A percentile compares a stretch with the other conserved stretches of the same genome.
Conservation (phyloP, 495 filamentous ascomycete species). For the Lasiosphaeriaceae sp. region DNA sequence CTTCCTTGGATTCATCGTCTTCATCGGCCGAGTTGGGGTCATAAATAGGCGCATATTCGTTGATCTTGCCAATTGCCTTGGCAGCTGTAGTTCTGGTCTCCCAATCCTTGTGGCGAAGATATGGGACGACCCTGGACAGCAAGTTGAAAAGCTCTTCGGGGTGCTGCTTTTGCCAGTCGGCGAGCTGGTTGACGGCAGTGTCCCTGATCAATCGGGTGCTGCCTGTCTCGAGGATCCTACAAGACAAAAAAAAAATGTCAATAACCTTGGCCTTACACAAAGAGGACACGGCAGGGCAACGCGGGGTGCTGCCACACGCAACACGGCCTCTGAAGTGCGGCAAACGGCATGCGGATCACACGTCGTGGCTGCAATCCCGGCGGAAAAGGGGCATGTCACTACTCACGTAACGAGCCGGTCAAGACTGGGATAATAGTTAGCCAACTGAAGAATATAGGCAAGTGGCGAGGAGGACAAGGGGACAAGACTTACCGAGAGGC, state of each 20-base stretch:
- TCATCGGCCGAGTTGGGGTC: slow-evolving; percentile 72
- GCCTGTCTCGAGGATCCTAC: slow-evolving; percentile 89
- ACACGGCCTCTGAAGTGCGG: neutral
- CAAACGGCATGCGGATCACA: slow-evolving; percentile 1
- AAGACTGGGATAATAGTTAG: slow-evolving; percentile 52
- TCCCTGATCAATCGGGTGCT: slow-evolving; percentile 92
- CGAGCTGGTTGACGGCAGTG: slow-evolving; percentile 92
- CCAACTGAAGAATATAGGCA: slow-evolving; percentile 18
- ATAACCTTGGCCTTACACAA: slow-evolving; percentile 1
- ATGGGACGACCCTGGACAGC: slow-evolving; percentile 90
- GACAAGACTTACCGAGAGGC: slow-evolving; percentile 46
- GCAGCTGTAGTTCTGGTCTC: slow-evolving; percentile 89
- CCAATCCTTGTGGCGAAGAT: slow-evolving; percentile 89
- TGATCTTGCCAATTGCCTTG: slow-evolving; percentile 87
- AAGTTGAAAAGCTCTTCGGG: slow-evolving; percentile 97
- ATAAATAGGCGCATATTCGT: slow-evolving; percentile 80
- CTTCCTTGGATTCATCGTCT: slow-evolving; percentile 44
- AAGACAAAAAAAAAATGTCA: slow-evolving; percentile 21
- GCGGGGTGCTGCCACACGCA: slow-evolving; percentile 1
- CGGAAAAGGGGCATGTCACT: slow-evolving; percentile 7
- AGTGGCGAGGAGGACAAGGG: neutral
- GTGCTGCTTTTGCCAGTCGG: slow-evolving; percentile 95
- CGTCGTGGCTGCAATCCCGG: neutral
- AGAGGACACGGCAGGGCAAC: neutral
- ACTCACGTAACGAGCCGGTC: slow-evolving; percentile 94